A percentile compares a stretch with the other conserved stretches of the same genome.
Conservation (phyloP, 192 early-diverging fungal species). For the Irineochytrium annulatum region DNA sequence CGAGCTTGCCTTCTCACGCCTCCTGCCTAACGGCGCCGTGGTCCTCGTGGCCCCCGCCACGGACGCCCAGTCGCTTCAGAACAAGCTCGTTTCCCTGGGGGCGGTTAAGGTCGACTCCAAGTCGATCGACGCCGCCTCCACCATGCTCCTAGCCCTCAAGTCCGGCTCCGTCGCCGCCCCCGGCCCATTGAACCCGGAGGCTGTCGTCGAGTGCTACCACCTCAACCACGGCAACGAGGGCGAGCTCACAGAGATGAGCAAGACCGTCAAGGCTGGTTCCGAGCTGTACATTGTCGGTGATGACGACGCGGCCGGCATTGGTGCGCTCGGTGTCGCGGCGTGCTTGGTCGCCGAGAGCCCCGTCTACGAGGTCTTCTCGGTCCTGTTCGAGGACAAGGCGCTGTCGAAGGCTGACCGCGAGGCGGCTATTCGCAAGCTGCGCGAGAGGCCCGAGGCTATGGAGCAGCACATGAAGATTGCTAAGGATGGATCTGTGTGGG, state of each 20-base stretch:
- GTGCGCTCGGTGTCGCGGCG: conserved; percentile 7
- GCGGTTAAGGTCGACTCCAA: neutral
- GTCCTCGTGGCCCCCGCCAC: neutral
- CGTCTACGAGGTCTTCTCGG: conserved; percentile 3
- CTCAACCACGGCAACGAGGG: conserved; percentile 7
- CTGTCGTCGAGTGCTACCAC: conserved; percentile 2
- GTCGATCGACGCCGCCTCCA: neutral
- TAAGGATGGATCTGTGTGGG: neutral
- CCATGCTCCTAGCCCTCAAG: neutral
- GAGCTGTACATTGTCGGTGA: conserved; percentile 11
- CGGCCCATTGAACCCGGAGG: neutral
- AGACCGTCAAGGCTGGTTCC: neutral
- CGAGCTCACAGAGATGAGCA: neutral
- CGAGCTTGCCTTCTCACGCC: too few relatives aligned
- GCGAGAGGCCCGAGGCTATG: neutral
- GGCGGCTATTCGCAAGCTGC: neutral
- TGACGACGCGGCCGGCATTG: conserved; percentile 12
- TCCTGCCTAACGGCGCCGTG: neutral
- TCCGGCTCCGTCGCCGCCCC: neutral
- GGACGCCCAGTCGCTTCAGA: neutral
- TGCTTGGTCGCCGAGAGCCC: conserved; percentile 3
- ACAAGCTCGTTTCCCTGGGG: neutral
- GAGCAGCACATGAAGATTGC: conserved; percentile 3
- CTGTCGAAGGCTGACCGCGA: neutral
- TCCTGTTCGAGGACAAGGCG: conserved; percentile 8